These are phyloP conservation scores for Colletotrichum simmondsii DNA, from an alignment of 2,329 filamentous ascomycete species.

Conservation along the genomic window DNA sequence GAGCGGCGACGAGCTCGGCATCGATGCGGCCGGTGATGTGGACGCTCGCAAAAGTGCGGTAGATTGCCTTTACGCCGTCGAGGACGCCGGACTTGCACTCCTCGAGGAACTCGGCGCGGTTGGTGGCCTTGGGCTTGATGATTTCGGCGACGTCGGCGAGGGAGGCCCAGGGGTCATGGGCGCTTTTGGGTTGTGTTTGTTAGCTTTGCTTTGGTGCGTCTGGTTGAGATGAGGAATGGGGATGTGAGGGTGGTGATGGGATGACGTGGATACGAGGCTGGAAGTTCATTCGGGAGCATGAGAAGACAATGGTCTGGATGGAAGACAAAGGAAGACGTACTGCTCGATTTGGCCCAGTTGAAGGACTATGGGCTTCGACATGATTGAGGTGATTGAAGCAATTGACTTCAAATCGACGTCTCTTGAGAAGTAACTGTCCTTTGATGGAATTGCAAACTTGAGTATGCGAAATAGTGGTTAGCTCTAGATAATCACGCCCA, in stretches of 20 bases:
- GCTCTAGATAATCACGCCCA: neutral
- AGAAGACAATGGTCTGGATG: neutral
- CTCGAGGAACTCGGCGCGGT: constrained; percentile 73
- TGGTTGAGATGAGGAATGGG: neutral
- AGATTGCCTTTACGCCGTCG: constrained; percentile 73
- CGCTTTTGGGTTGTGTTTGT: constrained; percentile 56
- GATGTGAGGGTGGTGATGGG: no score
- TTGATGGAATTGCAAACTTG: neutral
- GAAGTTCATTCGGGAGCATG: neutral
- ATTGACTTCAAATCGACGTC: neutral
- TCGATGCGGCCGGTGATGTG: constrained; percentile 76
- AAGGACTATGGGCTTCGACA: constrained; percentile 47
- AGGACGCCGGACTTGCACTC: constrained; percentile 74
- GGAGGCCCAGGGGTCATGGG: constrained; percentile 71
- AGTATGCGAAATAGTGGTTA: neutral
- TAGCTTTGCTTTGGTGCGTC: neutral
- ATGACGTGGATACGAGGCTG: neutral
- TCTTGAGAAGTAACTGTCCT: neutral
- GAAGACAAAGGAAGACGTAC: constrained; percentile 41
- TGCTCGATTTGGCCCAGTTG: constrained; percentile 51
- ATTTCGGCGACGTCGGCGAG: constrained; percentile 74
- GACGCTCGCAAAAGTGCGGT: constrained; percentile 76
- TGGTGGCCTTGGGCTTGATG: constrained; percentile 68
- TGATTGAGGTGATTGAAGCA: neutral
- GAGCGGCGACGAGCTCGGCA: constrained; percentile 70